Base-by-base conservation (phyloP, 2,329 filamentous ascomycete species). In the Paraphoma chrysanthemicola region DNA sequence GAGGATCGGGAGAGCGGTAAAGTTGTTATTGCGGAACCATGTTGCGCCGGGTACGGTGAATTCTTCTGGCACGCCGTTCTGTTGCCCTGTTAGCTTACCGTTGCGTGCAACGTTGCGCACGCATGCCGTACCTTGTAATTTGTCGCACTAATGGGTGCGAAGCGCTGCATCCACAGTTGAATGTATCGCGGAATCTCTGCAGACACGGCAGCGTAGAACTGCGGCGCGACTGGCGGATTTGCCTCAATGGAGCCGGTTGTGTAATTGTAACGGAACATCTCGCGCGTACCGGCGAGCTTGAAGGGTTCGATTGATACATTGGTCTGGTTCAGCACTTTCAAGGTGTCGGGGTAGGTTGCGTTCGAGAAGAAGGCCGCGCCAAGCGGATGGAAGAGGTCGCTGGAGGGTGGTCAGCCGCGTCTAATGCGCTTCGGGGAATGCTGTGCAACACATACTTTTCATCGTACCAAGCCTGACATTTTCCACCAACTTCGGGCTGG, bases 281-380 rank as follows among this genome's bases (percentile, higher is more conserved):
- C 59, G 51, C 74, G 66, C 33, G 66, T 62, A 42, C 73, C 73
- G 9, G 73, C 69, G 43, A 76, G 67, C 17, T 63, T 62, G 28
- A 76, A 77, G 16, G 69, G 57, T 48, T 71, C 66, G 29, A 69
- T 68, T 5, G 67, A 60, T 6, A 76, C 73, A 53, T 71, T 67
- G 23, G 73, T 69, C 52, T 68, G 59, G 47, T 75, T 66, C 54
- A 76, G 59, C 33, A 77, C 66, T 57, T 73, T 74, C 16, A 76
- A 48, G 5, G 74, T 76, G 53, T 76, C 70, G 8, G 71, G 56
- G 49, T 76, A 76, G 38, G 68, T 65, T 47, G 62, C 72, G 57
- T 76, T 76, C n/a, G 74, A 77, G 63, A 73, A 73, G 64, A 76
- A 76, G 55, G 73, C 73, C 28, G 74, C 74, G 57, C 74, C 74